Evolutionary conservation across 768 basidiomycete genomes (phyloP), one percentile per base, ranked within the genome.

Genomic region (Russula earlei): DNA sequence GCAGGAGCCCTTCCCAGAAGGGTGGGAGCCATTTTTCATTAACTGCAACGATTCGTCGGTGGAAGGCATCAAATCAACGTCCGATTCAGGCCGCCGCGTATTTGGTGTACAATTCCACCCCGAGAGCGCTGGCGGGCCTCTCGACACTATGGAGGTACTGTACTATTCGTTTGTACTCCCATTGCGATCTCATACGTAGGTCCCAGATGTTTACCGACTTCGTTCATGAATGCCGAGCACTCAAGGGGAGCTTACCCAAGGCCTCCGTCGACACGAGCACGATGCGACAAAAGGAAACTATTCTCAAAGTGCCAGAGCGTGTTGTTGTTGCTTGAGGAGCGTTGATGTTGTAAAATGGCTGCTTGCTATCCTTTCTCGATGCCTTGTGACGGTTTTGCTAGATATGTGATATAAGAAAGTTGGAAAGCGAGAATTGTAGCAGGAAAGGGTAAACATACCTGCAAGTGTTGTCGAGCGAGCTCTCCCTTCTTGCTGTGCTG

Each of bases 101-200:
- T 98, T 93, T 91, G 96, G 95, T 63, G 95, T 98, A 20, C 96
- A 99, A 67, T 99, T 98, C 83, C 96, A 99, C 71, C 96, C 96
- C 15, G 96, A 99, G 72, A 93, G 91, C 60, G 89, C 92, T 25
- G 95, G 96, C 38, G 95, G 95, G n/a, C 96, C 96, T 42, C 79
- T 98, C 55, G 96, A 98, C 69, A 98, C 96, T 4, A 96, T 98
- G 58, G 92, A 94, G 82, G 91, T 91, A 70, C 22, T 11, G 40
- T 10, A 45, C 17, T 44, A 52, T 42, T 34, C 5, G 27, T 34
- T 50, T 55, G 5, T 25, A 42, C 29, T 50, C 24, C n/a, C 45
- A 45, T 37, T 57, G 37, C 42, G 58, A 27, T 34, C 36, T 51
- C 1, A 51, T 24, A 37, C 36, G 15, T 25, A 14, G 24, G 3